Evolutionary conservation across 192 early-diverging fungal genomes (phyloP), one percentile per base, ranked within the genome.

Genomic region (Glomus cerebriforme): DNA sequence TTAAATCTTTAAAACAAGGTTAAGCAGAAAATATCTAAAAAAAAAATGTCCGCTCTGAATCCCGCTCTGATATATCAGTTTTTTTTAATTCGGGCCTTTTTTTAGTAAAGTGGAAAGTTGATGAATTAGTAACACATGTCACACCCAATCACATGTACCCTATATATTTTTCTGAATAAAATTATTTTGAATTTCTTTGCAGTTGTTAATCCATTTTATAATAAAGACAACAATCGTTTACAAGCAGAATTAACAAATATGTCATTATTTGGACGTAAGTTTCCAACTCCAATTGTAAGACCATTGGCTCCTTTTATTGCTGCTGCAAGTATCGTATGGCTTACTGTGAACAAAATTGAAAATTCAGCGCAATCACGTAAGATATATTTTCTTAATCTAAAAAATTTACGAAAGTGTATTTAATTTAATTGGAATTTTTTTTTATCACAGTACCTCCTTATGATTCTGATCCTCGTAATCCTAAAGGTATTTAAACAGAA

Each of bases 391-490:
- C n/a, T 49, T 72, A 32, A 15, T 47, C 3, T 24, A n/a, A 19
- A 19, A 7, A 39, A 26, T 13, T 9, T 17, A 15, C 2, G n/a
- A 49, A 27, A 19, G 1, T 49, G 13, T 15, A 10, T 17, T 49
- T 17, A 45, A 39, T 10, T 27, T 35, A 3, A 24, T 15, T 72
- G 8, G 7, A 0, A 17, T 26, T 67, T 26, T 2, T 24, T 1
- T 72, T n/a, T n/a, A 26, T 47, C 10, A 43, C 39, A 72, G 69
- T 17, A 15, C 69, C 69, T 27, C 69, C 69, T 5, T 72, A 27
- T 49, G 69, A 72, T 49, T 26, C 37, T 31, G 69, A 72, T 72
- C 69, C 69, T 72, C 69, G 69, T 39, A 72, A 72, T 72, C 69
- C 69, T 9, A 32, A 12, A 39, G 69, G 69, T 72, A 72, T 72